Percentiles rank a stretch among this genome's conserved stretches.
phyloP scores from a whole-genome alignment of 495 filamentous ascomycete genomes.

The Entonaema liquescens region DNA sequence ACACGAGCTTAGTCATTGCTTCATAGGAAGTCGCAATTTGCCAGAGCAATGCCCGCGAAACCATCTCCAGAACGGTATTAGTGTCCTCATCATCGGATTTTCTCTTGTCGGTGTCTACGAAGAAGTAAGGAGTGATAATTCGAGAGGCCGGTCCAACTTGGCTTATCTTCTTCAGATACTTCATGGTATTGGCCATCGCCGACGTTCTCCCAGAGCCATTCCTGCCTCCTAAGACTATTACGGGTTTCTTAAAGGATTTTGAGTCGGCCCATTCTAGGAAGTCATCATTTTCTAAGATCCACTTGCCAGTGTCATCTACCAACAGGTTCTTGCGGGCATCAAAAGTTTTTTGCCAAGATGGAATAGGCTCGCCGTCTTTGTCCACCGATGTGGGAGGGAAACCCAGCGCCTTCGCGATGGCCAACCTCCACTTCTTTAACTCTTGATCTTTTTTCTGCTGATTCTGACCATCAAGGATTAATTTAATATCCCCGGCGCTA shows the following conservation, averaged over 20 bases:
- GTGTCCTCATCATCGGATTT: constrained; percentile 41
- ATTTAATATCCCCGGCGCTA: constrained; percentile 44
- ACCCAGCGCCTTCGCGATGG: constrained; percentile 45
- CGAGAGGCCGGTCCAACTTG: constrained; percentile 45
- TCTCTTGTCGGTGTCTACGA: constrained; percentile 52
- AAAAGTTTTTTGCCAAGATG: constrained; percentile 49
- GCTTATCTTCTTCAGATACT: constrained; percentile 43
- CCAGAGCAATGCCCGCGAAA: constrained; percentile 49
- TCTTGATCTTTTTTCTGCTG: constrained; percentile 50
- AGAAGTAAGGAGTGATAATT: constrained; percentile 49
- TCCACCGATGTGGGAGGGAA: constrained; percentile 49
- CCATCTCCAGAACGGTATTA: constrained; percentile 27
- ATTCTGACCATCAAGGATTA: constrained; percentile 47
- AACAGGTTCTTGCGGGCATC: constrained; percentile 47
- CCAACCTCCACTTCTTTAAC: constrained; percentile 44
- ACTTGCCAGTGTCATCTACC: constrained; percentile 48
- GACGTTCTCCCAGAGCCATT: constrained; percentile 53
- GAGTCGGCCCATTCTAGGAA: constrained; percentile 47
- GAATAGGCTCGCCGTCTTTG: constrained; percentile 47
- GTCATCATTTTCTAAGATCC: constrained; percentile 43
- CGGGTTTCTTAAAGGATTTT: constrained; percentile 26
- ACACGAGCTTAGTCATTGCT: constrained; percentile 50
- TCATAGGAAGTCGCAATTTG: constrained; percentile 51
- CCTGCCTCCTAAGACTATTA: constrained; percentile 46
- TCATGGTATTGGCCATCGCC: constrained; percentile 50